These are phyloP conservation scores for Haplosporangium gracile DNA, from an alignment of 192 early-diverging fungal species.

Conservation along the genomic window DNA sequence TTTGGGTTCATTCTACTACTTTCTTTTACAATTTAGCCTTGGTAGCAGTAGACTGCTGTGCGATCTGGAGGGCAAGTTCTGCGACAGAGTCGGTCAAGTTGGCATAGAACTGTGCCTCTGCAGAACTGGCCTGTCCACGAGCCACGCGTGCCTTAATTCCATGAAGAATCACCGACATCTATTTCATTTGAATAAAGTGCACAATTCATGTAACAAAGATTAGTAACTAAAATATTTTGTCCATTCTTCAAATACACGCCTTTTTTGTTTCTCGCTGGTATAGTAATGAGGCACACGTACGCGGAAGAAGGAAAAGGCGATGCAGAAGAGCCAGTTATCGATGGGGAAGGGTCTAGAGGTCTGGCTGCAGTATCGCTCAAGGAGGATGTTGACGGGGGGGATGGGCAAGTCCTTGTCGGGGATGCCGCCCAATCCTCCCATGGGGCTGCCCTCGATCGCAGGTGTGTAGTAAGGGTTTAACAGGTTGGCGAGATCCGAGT, in stretches of 20 bases:
- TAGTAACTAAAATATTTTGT: neutral
- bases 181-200: neutral
- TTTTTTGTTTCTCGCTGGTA: neutral
- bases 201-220: conserved; percentile 4
- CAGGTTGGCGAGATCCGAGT: conserved; percentile 90
- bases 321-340: conserved; percentile 82
- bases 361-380: conserved; percentile 78
- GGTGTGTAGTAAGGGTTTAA: conserved; percentile 79
- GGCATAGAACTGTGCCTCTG: conserved; percentile 61
- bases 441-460: conserved; percentile 11
- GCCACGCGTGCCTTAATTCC: conserved; percentile 92
- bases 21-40: conserved; percentile 44
- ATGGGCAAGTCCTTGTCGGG: conserved; percentile 61
- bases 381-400: conserved; percentile 75
- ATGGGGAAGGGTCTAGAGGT: conserved; percentile 79
- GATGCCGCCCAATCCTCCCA: conserved; percentile 62
- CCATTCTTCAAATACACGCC: neutral
- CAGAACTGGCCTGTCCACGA: conserved; percentile 89
- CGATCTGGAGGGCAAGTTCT: conserved; percentile 71
- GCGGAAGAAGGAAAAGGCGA: conserved; percentile 91
- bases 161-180: conserved; percentile 84
- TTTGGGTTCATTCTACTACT: no score
- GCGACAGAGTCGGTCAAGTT: conserved; percentile 63
- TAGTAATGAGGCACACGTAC: conserved; percentile 52
- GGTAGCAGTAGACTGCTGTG: conserved; percentile 50